Percentiles rank a stretch among this genome's conserved stretches.
Evolutionary conservation across 768 basidiomycete species (phyloP).

Genomic region (Leccinum aurantiacum): DNA sequence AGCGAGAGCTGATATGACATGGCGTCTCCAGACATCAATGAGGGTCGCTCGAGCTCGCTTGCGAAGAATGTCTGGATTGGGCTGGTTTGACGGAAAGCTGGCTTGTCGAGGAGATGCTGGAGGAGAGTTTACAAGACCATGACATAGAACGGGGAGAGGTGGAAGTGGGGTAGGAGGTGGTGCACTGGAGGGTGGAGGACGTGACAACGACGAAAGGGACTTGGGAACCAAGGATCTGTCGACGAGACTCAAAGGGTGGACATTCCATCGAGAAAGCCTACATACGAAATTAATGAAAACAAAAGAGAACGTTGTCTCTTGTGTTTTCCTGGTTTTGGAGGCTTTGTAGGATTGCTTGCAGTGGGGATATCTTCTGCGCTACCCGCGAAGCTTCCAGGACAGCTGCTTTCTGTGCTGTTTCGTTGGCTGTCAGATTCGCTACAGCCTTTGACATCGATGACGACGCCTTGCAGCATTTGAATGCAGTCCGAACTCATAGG

Average conservation of each 20-base stretch:
- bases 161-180: constrained; percentile 32
- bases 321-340: constrained; percentile 46
- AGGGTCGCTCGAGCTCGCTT: constrained; percentile 64
- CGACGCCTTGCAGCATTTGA: constrained; percentile 48
- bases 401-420: constrained; percentile 33
- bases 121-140: constrained; percentile 30
- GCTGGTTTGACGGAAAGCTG: constrained; percentile 5
- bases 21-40: constrained; percentile 64
- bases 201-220: constrained; percentile 27
- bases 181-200: constrained; percentile 20
- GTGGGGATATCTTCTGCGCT: constrained; percentile 21
- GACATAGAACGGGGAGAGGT: constrained; percentile 30
- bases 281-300: constrained; percentile 65
- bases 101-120: constrained; percentile 24
- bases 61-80: constrained; percentile 46
- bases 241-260: constrained; percentile 4
- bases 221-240: constrained; percentile 34
- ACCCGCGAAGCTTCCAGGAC: constrained; percentile 17
- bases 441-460: constrained; percentile 52
- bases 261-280: background rate
- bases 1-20: constrained; percentile 55
- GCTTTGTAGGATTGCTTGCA: constrained; percentile 20
- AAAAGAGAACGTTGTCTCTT: constrained; percentile 72
- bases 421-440: constrained; percentile 35
- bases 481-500: constrained; percentile 43